These are phyloP conservation scores for Puccinellia tenuiflora DNA, from an alignment of 176 grass and related monocot genomes.

Conservation along the genomic window DNA sequence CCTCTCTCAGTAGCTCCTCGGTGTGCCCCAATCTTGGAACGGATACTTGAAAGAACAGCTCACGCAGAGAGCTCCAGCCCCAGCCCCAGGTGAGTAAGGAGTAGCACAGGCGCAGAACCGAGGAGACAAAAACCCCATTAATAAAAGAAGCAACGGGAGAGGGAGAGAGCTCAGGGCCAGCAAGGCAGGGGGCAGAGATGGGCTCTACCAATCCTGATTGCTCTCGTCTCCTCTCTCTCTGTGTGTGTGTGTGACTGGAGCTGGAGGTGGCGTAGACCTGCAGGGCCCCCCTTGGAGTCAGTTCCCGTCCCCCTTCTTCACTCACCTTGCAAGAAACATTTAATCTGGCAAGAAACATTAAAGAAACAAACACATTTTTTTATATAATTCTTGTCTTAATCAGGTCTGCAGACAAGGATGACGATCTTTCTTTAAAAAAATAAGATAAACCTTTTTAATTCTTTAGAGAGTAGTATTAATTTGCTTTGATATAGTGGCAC, in stretches of 20 bases:
- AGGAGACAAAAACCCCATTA: slow-evolving; percentile 52
- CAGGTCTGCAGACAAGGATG: not conserved
- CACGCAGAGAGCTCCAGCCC: not conserved
- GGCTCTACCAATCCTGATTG: slow-evolving; percentile 62
- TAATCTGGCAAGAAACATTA: slow-evolving; percentile 13
- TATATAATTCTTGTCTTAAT: not conserved
- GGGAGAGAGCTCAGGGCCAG: slow-evolving; percentile 33
- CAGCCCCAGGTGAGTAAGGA: slow-evolving; percentile 20
- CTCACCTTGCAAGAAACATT: slow-evolving; percentile 32
- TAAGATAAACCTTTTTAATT: not conserved
- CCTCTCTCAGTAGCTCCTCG: slow-evolving; percentile 8
- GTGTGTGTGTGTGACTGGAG: not conserved
- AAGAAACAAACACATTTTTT: not conserved
- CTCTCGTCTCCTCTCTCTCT: not conserved
- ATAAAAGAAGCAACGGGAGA: slow-evolving; percentile 33
- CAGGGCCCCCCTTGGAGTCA: not conserved
- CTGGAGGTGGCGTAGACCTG: too few relatives aligned
- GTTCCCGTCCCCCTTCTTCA: slow-evolving; percentile 19
- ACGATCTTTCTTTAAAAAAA: not conserved
- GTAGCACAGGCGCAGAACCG: slow-evolving; percentile 24
- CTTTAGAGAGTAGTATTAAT: too few relatives aligned
- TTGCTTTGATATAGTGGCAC: not conserved
- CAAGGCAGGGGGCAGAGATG: slow-evolving; percentile 51
- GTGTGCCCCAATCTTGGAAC: slow-evolving; percentile 18
- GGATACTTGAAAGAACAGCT: slow-evolving; percentile 23